Evolutionary conservation across 495 filamentous ascomycete genomes (phyloP), one percentile per base, ranked within the genome.

Genomic region (Aeminium ludgeri): DNA sequence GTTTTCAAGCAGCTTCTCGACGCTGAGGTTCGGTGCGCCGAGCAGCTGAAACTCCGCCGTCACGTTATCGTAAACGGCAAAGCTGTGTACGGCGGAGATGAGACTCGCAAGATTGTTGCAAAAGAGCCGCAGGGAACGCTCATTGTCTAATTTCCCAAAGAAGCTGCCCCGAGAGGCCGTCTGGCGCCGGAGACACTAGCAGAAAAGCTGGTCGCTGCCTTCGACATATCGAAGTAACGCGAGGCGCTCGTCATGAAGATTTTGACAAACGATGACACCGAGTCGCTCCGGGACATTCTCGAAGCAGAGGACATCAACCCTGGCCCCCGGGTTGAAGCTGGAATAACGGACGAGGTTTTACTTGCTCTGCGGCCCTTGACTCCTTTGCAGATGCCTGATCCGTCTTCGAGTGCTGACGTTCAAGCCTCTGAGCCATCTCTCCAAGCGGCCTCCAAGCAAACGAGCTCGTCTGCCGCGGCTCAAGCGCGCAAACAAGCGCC

Each of bases 201-300:
- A 7, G 40, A 43, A 20, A 20, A 43, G 31, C 40, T 43, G 4
- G 31, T 12, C 11, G 17, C 7, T 6, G 31, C 35, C 30, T 30
- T 35, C 17, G 30, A 35, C 17, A 36, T 43, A n/a, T 15, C 27
- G 12, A 4, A 31, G 12, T 13, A 10, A 12, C 5, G 18, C 11
- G 16, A 20, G 17, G 11, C 27, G 6, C 18, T 43, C 13, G 13
- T 30, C 2, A 10, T 43, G 12, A 16, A n/a, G 13, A 43, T 43
- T 4, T 31, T 43, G 6, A n/a, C 40, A 2, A 35, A 15, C 18
- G 29, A 43, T 13, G 18, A 35, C 17, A 13, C 10, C n/a, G 40
- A 20, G n/a, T 13, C 17, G 16, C 34, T 43, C 18, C 30, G 35
- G 16, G 40, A 43, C 20, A 35, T 20, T 12, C 40, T 43, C n/a